Conservation (phyloP, 192 early-diverging fungal species). For the Irineochytrium annulatum region DNA sequence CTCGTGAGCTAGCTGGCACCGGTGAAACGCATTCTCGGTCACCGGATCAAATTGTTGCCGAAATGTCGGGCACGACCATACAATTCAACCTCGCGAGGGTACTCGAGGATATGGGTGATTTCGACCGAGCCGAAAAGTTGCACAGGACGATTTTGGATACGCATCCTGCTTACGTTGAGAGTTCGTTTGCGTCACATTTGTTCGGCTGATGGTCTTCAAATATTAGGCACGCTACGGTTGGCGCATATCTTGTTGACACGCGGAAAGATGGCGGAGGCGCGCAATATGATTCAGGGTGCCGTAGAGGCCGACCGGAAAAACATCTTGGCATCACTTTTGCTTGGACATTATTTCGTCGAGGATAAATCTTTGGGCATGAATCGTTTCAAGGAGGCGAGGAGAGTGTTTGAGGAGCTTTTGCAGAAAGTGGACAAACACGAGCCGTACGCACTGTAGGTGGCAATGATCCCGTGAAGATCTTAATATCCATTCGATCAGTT, state of each 20-base stretch:
- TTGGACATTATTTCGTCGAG: constrained; percentile 64
- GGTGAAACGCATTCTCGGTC: no score
- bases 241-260: constrained; percentile 60
- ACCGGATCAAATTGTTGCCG: no score
- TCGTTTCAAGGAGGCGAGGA: constrained; percentile 54
- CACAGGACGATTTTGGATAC: constrained; percentile 59
- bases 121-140: constrained; percentile 56
- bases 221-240: constrained; percentile 66
- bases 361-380: constrained; percentile 24
- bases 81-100: constrained; percentile 66
- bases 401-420: constrained; percentile 73
- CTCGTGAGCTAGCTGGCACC: constrained; percentile 7
- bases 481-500: constrained; percentile 6
- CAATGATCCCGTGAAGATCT: background rate
- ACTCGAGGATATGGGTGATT: constrained; percentile 29
- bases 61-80: constrained; percentile 49
- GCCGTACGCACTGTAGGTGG: constrained; percentile 57
- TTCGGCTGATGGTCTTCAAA: background rate
- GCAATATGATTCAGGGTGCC: constrained; percentile 59
- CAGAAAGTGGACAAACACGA: constrained; percentile 74
- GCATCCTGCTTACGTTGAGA: constrained; percentile 73
- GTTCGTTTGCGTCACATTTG: constrained; percentile 8
- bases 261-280: constrained; percentile 53
- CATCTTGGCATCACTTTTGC: constrained; percentile 62
- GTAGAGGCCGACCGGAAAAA: constrained; percentile 61